Conservation (phyloP, 106 monocot species). For the Acorus gramineus region DNA sequence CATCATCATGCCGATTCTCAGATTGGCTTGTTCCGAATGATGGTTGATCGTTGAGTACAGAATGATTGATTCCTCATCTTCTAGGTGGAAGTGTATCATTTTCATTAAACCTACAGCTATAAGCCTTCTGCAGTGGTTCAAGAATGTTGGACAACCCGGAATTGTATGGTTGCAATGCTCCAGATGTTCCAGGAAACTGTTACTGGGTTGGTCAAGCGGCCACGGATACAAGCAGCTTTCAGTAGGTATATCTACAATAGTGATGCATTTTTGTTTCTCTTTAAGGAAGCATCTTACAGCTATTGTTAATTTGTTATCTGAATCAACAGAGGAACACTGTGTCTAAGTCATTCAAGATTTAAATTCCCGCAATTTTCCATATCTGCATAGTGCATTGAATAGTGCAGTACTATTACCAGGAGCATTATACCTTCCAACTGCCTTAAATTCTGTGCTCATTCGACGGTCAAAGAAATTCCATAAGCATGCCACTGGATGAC, state of each 20-base stretch:
- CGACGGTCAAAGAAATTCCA: constrained; percentile 79
- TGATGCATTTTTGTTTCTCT: constrained; percentile 37
- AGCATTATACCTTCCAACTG: constrained; percentile 55
- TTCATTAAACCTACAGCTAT: constrained; percentile 5
- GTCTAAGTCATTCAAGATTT: constrained; percentile 73
- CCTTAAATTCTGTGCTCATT: constrained; percentile 67
- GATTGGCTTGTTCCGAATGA: constrained; percentile 2
- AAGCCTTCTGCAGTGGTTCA: constrained; percentile 7
- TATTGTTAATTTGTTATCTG: constrained; percentile 64
- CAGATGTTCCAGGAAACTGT: constrained; percentile 4
- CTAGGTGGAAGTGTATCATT: constrained; percentile 12
- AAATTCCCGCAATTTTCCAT: constrained; percentile 79
- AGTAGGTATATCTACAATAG: constrained; percentile 10
- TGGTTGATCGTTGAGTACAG: constrained; percentile 12
- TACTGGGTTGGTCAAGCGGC: constrained; percentile 11
- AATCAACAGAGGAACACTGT: constrained; percentile 72
- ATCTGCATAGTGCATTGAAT: constrained; percentile 73
- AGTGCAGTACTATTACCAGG: constrained; percentile 55
- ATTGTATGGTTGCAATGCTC: not conserved
- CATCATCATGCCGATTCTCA: constrained; percentile 13
- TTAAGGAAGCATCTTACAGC: constrained; percentile 29
- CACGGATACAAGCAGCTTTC: constrained; percentile 17
- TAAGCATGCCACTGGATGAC: constrained; percentile 52
- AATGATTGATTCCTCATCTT: constrained; percentile 13
- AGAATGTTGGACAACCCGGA: constrained; percentile 6